Conservation (phyloP, 768 basidiomycete genomes). For the Paxillus rubicundulus region DNA sequence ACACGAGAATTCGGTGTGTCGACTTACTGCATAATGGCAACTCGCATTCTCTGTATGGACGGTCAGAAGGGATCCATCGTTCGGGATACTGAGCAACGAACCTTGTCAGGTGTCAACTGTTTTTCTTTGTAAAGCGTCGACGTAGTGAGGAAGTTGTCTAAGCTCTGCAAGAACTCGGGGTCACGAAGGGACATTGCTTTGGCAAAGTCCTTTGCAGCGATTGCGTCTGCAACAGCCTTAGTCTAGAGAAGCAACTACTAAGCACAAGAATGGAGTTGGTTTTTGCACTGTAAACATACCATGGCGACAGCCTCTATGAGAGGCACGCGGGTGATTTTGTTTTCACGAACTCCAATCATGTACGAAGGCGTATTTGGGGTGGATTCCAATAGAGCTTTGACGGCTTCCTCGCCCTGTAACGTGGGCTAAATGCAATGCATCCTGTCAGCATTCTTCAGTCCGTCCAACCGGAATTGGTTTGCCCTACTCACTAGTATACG, state of each 20-base stretch:
- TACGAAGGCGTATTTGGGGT: constrained; percentile 91
- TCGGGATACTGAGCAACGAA: constrained; percentile 14
- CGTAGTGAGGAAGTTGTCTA: constrained; percentile 81
- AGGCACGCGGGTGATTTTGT: constrained; percentile 90
- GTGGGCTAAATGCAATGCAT: constrained; percentile 63
- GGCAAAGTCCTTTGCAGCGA: constrained; percentile 78
- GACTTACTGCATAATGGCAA: constrained; percentile 82
- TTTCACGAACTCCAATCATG: constrained; percentile 95
- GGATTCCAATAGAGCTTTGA: constrained; percentile 81
- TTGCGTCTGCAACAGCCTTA: constrained; percentile 77
- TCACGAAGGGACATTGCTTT: constrained; percentile 88
- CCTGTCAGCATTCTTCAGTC: constrained; percentile 3
- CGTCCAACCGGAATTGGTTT: background rate
- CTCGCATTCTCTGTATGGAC: constrained; percentile 59
- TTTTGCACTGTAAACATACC: constrained; percentile 40
- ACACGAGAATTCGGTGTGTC: background rate
- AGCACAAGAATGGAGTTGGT: constrained; percentile 1
- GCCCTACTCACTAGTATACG: constrained; percentile 75
- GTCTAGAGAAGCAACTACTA: constrained; percentile 50
- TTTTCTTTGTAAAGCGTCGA: constrained; percentile 58
- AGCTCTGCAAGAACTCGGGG: constrained; percentile 83
- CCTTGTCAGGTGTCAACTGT: constrained; percentile 50
- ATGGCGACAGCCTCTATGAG: constrained; percentile 90
- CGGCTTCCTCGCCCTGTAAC: constrained; percentile 93
- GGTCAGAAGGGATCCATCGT: constrained; percentile 8